Conservation (phyloP, 352 stramenopile species). For the Phytophthora pluvialis region DNA sequence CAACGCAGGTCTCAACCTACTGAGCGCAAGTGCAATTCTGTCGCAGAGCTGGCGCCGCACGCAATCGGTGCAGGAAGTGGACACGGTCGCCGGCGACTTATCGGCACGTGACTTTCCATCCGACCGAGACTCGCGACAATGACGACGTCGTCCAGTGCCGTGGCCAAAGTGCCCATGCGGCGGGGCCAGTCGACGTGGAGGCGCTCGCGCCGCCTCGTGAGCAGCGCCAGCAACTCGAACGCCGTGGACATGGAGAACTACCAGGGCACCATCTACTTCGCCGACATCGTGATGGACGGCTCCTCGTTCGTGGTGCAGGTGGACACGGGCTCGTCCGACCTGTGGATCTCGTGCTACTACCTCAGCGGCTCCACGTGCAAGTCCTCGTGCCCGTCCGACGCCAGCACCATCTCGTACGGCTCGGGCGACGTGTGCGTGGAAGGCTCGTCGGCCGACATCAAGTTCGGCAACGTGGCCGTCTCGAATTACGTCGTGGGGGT, state of each 20-base stretch:
- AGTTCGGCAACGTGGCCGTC: conserved; percentile 54
- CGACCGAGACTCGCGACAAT: not conserved
- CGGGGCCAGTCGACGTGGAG: conserved; percentile 11
- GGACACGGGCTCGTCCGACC: conserved; percentile 81
- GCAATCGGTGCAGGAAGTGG: conserved; percentile 10
- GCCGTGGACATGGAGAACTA: conserved; percentile 58
- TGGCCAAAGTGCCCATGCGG: conserved; percentile 32
- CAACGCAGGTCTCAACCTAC: conserved; percentile 11
- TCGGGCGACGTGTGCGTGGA: conserved; percentile 73
- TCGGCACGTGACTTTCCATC: conserved; percentile 13
- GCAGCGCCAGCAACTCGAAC: conserved; percentile 40
- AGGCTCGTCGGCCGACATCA: conserved; percentile 40
- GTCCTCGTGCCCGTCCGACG: conserved; percentile 46
- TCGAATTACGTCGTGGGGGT: conserved; percentile 64
- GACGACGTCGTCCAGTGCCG: conserved; percentile 4
- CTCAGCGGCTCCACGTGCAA: conserved; percentile 46
- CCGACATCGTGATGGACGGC: conserved; percentile 52
- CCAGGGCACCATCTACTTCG: conserved; percentile 71
- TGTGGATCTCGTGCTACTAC: conserved; percentile 78
- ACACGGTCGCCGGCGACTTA: conserved; percentile 17
- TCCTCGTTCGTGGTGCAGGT: conserved; percentile 59
- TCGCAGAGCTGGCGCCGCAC: conserved; percentile 9
- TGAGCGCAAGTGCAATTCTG: conserved; percentile 16
- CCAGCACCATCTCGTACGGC: conserved; percentile 65
- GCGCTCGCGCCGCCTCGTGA: conserved; percentile 36